phyloP scores from a whole-genome alignment of 2,329 filamentous ascomycete genomes.

The Pleomassaria siparia region DNA sequence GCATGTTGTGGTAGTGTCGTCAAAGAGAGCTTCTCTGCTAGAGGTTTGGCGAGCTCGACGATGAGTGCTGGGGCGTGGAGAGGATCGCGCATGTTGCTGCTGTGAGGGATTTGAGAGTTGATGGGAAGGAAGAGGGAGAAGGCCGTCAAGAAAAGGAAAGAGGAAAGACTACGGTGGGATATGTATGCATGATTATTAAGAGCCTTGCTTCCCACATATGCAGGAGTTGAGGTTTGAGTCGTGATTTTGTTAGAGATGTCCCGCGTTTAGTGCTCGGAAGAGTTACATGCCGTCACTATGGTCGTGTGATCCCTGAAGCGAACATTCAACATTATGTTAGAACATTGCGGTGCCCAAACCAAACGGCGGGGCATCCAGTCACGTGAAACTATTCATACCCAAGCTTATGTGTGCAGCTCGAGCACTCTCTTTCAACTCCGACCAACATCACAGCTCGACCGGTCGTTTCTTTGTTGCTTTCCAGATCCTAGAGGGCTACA shows the following conservation, averaged over 20 bases:
- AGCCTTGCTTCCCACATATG: too few relatives aligned
- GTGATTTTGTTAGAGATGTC: constrained; percentile 1
- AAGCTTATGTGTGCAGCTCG: too few relatives aligned
- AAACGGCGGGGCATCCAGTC: not conserved
- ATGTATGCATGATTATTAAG: constrained; percentile 1
- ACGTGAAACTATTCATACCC: not conserved
- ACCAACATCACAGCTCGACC: not conserved
- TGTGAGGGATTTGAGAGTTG: not conserved
- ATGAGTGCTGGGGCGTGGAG: constrained; percentile 64
- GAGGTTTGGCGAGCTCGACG: constrained; percentile 60
- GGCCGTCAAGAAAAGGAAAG: not conserved
- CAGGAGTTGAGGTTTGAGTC: constrained; percentile 1
- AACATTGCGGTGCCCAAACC: too few relatives aligned
- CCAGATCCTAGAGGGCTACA: not conserved
- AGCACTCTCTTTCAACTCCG: not conserved
- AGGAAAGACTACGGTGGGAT: constrained; percentile 5
- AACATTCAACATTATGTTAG: too few relatives aligned
- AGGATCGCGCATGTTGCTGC: constrained; percentile 63
- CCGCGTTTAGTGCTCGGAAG: not conserved
- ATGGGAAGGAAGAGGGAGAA: not conserved
- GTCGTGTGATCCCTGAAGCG: constrained; percentile 1
- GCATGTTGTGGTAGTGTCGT: constrained; percentile 73
- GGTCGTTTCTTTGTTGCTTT: not conserved
- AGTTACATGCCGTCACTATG: not conserved
- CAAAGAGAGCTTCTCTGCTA: constrained; percentile 63